Conservation (phyloP, 2,329 filamentous ascomycete genomes). For the Herpotrichia juniperi region DNA sequence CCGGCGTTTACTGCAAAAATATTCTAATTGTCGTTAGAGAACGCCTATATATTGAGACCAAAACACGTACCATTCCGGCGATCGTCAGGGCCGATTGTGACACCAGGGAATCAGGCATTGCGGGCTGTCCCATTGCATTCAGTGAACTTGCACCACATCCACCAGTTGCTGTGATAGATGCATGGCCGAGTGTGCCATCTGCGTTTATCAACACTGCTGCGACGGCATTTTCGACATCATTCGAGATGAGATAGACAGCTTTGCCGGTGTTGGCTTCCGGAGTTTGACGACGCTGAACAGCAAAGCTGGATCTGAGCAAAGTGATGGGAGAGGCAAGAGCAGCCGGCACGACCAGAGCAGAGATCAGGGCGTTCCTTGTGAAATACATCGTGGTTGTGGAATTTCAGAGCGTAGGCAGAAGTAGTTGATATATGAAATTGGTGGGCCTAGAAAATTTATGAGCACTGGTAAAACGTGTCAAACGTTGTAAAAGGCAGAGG, state of each 20-base stretch:
- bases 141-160: slow-evolving; percentile 46
- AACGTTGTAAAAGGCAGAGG: too few species aligned
- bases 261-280: slow-evolving; percentile 33
- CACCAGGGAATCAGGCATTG: slow-evolving; percentile 57
- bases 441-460: too few species aligned
- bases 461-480: too few species aligned
- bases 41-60: slow-evolving; percentile 4
- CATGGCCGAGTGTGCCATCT: slow-evolving; percentile 55
- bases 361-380: background rate
- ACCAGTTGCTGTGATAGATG: slow-evolving; percentile 52
- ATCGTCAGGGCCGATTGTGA: slow-evolving; percentile 59
- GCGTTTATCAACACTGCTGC: slow-evolving; percentile 55
- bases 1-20: slow-evolving; percentile 60
- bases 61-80: slow-evolving; percentile 54
- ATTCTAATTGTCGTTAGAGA: slow-evolving; percentile 41
- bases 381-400: background rate
- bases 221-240: slow-evolving; percentile 57
- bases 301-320: background rate
- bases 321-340: background rate
- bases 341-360: background rate
- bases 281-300: background rate
- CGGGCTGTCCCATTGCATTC: slow-evolving; percentile 40
- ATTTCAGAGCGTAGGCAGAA: background rate
- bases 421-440: background rate
- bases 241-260: slow-evolving; percentile 64